These are phyloP conservation scores for Rhipidocladum racemiflorum DNA, from an alignment of 176 grass and related monocot genomes.

Conservation along the genomic window DNA sequence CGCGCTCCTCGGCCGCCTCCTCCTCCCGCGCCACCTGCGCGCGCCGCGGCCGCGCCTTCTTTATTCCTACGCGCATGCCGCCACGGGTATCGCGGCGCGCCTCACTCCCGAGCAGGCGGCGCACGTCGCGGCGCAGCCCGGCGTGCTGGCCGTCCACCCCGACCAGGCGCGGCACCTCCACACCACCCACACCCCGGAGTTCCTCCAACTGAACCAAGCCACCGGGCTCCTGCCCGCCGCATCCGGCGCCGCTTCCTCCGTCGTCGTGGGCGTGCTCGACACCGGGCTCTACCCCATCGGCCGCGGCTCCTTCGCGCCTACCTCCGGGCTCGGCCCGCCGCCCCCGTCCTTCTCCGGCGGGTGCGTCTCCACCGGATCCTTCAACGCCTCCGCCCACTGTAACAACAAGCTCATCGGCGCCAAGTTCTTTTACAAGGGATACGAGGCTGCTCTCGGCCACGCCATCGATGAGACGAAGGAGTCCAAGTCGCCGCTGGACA, in stretches of 20 bases:
- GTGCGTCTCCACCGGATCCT: conserved; percentile 40
- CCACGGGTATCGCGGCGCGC: conserved; percentile 56
- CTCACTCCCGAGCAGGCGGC: conserved; percentile 43
- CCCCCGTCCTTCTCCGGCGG: conserved; percentile 40
- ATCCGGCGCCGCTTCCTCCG: conserved; percentile 21
- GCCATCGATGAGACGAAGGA: conserved; percentile 61
- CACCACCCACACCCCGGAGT: conserved; percentile 60
- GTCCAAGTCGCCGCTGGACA: conserved; percentile 81
- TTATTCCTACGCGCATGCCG: conserved; percentile 43
- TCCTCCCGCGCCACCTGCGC: conserved; percentile 38
- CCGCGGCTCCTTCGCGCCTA: conserved; percentile 30
- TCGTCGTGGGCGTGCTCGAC: conserved; percentile 66
- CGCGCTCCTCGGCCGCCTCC: conserved; percentile 27
- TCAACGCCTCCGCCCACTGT: conserved; percentile 65
- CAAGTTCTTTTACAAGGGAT: conserved; percentile 76
- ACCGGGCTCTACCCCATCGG: conserved; percentile 55
- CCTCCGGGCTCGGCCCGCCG: not conserved
- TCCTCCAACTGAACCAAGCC: conserved; percentile 50
- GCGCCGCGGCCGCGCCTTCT: conserved; percentile 14
- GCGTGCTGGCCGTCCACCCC: conserved; percentile 52
- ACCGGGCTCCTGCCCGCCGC: conserved; percentile 59
- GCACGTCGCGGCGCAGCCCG: conserved; percentile 33
- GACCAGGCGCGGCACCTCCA: conserved; percentile 57
- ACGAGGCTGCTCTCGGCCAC: conserved; percentile 53
- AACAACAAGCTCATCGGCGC: conserved; percentile 80